Conservation (phyloP, 306 rosid genomes). For the Cyamopsis tetragonoloba region DNA sequence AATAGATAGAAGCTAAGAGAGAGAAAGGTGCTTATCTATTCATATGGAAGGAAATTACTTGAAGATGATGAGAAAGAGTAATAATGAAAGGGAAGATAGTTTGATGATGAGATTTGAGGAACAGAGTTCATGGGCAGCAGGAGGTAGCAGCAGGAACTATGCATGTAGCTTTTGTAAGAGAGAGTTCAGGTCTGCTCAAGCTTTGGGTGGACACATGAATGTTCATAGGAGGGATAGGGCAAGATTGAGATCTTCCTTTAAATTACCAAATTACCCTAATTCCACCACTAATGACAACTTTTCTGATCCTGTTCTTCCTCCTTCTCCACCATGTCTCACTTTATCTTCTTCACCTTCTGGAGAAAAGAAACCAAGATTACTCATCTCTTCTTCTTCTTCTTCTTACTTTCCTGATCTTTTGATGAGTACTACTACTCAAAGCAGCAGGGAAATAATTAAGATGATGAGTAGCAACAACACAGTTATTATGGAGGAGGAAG, state of each 20-base stretch:
- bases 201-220: constrained; percentile 90
- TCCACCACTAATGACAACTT: constrained; percentile 29
- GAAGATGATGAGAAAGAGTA: too few relatives aligned
- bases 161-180: constrained; percentile 76
- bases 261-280: too few relatives aligned
- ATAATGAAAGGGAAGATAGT: constrained; percentile 28
- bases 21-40: too few relatives aligned
- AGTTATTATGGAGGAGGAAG: not conserved
- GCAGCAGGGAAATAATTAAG: constrained; percentile 4
- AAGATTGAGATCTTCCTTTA: constrained; percentile 51
- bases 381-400: constrained; percentile 25
- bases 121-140: constrained; percentile 55
- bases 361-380: constrained; percentile 39
- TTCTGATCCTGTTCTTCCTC: constrained; percentile 25
- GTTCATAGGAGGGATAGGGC: constrained; percentile 91
- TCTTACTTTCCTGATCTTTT: constrained; percentile 20
- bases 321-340: constrained; percentile 29
- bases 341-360: constrained; percentile 38
- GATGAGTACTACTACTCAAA: constrained; percentile 39
- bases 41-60: constrained; percentile 58
- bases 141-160: constrained; percentile 56
- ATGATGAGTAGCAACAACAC: not conserved
- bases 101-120: constrained; percentile 45
- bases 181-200: constrained; percentile 85
- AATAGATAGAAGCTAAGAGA: too few relatives aligned